Conservation (phyloP, 2,329 filamentous ascomycete species). For the Pseudogymnoascus sp. region DNA sequence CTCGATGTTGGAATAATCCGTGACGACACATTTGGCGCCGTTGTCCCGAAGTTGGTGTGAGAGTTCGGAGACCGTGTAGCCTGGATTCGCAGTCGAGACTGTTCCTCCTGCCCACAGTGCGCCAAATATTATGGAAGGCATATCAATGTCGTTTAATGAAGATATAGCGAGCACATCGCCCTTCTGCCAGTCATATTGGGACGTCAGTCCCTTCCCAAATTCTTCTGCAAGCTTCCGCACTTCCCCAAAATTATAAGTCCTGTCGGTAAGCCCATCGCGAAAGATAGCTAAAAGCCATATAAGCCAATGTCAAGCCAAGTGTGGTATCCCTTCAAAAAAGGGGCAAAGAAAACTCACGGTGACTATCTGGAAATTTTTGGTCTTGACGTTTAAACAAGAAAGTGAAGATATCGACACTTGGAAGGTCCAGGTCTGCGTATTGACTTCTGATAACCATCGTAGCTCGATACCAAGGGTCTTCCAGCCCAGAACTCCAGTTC, state of each 20-base stretch:
- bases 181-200: slow-evolving; percentile 67
- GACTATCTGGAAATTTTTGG: slow-evolving; percentile 58
- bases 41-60: slow-evolving; percentile 72
- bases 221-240: slow-evolving; percentile 55
- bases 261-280: slow-evolving; percentile 61
- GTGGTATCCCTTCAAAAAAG: not conserved
- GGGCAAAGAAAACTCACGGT: slow-evolving; percentile 45
- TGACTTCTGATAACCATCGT: not conserved
- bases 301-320: not conserved
- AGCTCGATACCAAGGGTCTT: not conserved
- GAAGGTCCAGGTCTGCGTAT: slow-evolving; percentile 60
- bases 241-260: slow-evolving; percentile 61
- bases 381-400: slow-evolving; percentile 66
- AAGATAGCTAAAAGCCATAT: slow-evolving; percentile 55
- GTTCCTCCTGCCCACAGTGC: slow-evolving; percentile 71
- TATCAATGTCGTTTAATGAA: slow-evolving; percentile 75
- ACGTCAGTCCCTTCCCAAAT: slow-evolving; percentile 72
- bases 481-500: not conserved
- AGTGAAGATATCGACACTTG: slow-evolving; percentile 67
- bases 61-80: slow-evolving; percentile 74
- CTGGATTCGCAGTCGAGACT: slow-evolving; percentile 71
- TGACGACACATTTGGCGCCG: slow-evolving; percentile 61
- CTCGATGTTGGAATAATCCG: slow-evolving; percentile 55
- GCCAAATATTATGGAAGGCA: slow-evolving; percentile 64
- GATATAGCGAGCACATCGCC: slow-evolving; percentile 74